Evolutionary conservation across 495 filamentous ascomycete genomes (phyloP), one percentile per base, ranked within the genome.

Genomic region (Aspergillus saccharolyticus): DNA sequence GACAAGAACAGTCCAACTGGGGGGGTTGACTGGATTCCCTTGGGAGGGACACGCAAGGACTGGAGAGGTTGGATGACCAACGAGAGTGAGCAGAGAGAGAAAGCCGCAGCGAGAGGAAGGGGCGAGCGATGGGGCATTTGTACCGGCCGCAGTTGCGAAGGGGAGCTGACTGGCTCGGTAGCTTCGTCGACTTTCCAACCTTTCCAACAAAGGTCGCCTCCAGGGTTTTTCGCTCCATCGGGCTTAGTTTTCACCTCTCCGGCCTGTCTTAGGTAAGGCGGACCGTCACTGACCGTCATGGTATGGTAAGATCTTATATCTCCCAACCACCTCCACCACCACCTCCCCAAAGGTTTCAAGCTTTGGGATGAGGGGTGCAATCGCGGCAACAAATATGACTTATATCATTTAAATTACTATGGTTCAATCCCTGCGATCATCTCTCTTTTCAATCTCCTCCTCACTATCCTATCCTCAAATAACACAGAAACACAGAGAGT

Each of bases 101-200:
- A 75, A 70, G 68, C 64, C 66, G 70, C 64, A 67, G 61, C 61
- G 62, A 66, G 47, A 51, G 72, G 69, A 69, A 74, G 70, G 63
- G 65, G 71, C 69, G 72, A 70, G 68, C 61, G 73, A 77, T 74
- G 73, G 74, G 69, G 74, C 72, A 77, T 76, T 76, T 78, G 73
- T 77, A 76, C 64, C 59, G 60, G 55, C 52, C 51, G 33, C 61
- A 39, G 52, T 63, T 70, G 66, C 17, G 60, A 59, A 28, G 44
- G 63, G 64, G 66, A 67, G 44, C 64, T 76, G 22, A 66, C 59
- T 60, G 63, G 62, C 48, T 61, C 58, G 58, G 47, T 54, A 28
- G 48, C 55, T 62, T 45, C 33, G 33, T 39, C 33, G 33, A 39
- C 33, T 39, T 39, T 39, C 33, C 45, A 60, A 59, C 60, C 59